Evolutionary conservation across 257 asterid species (phyloP), one percentile per base, ranked within the genome.

Genomic region (Primulina huaijiensis): DNA sequence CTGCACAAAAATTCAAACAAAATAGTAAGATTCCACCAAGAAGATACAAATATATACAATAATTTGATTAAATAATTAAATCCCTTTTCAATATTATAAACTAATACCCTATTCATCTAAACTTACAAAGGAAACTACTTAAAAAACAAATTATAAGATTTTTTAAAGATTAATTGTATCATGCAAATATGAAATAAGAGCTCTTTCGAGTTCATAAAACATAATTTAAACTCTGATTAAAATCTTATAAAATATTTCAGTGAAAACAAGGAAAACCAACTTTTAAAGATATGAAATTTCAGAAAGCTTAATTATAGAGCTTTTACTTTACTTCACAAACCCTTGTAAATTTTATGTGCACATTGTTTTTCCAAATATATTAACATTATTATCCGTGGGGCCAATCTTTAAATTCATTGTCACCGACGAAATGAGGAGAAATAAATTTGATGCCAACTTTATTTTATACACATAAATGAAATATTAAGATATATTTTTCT

Each of bases 1-100:
- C 97, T 93, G 96, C 62, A 82, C 12, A 76, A 7, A 14, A 66
- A 43, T 50, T 53, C 19, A 71, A 35, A 27, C 7, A 35, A 29
- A 12, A 31, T 38, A 23, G 21, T 17, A 19, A 27, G 17, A 60
- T 9, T 35, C 40, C 40, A 35, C 40, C 10, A 40, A 8, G 10
- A 2, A 7, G 6, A 35, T 1, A 6, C 10, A 38, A 38, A 38
- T 38, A 8, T 38, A 0, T 9, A 38, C 2, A 8, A 8, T 38
- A 38, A 17, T 30, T 14, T 53, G 25, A 40, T 62, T 0, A 34
- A 34, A 34, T 8, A 43, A 67, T 17, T 30, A 34, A 9, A 67
- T 8, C 40, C 2, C 37, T 57, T 29, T 23, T 60, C 31, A 34
- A 64, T 58, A 72, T 58, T 68, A 61, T 68, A 35, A 63, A 56